Base-by-base conservation (phyloP, 108 stramenopile genomes). In the Cyclotella cryptica region DNA sequence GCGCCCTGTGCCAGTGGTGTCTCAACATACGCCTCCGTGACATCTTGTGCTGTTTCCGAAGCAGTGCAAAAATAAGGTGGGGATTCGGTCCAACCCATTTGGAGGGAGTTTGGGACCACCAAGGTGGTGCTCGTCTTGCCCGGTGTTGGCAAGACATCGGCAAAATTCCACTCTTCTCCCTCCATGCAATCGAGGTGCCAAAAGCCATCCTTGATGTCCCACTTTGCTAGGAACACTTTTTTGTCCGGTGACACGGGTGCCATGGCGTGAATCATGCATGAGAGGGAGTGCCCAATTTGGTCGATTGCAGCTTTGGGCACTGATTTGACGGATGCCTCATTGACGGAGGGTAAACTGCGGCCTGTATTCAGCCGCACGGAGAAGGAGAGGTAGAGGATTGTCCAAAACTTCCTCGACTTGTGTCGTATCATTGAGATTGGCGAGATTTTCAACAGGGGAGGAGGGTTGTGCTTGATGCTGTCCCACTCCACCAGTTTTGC, bases 371-470 rank as follows among this genome's bases (percentile, higher is more conserved):
- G 41, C 12, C 40, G 3, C 35, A 63, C 2, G 14, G n/a, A 15
- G 39, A 63, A 63, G 0, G 62, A 63, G 14, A 63, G 21, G 41
- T 63, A 3, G 26, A 59, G 58, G 28, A 59, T 59, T 18, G 58
- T 22, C 9, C 58, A 4, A 9, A 6, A 59, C 6, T 18, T 15
- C 4, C 58, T 18, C 1, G 26, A 59, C 13, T 59, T 59, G 13
- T 6, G 58, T 19, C 6, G 45, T 46, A 46, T 46, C 12, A 10
- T 13, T n/a, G n/a, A n/a, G n/a, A n/a, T n/a, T n/a, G n/a, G n/a
- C n/a, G n/a, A n/a, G n/a, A n/a, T n/a, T n/a, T n/a, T n/a, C n/a
- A n/a, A n/a, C n/a, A n/a, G n/a, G n/a, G n/a, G n/a, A n/a, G n/a
- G n/a, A n/a, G n/a, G n/a, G n/a, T n/a, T n/a, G n/a, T n/a, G n/a